Evolutionary conservation across 306 rosid genomes (phyloP).

Genomic region (Citrullus amarus): DNA sequence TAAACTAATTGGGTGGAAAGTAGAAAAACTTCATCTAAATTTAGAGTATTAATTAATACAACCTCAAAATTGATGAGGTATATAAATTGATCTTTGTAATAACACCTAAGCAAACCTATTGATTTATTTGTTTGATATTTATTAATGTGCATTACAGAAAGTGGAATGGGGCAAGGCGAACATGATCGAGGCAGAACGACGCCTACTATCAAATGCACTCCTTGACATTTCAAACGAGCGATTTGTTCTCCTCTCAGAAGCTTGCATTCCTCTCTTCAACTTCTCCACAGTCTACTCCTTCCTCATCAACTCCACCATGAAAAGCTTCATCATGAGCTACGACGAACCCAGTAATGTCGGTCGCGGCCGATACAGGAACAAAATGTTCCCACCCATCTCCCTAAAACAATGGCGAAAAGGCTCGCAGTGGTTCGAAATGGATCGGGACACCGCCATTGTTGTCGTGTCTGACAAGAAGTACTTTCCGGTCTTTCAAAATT

Average conservation of each 20-base stretch:
- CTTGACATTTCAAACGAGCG: slow-evolving; percentile 40
- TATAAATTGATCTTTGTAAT: too few relatives aligned
- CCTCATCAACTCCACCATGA: slow-evolving; percentile 26
- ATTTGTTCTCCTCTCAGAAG: slow-evolving; percentile 30
- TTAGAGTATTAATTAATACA: too few relatives aligned
- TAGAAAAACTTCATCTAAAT: too few relatives aligned
- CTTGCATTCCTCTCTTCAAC: slow-evolving; percentile 31
- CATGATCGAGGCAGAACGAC: slow-evolving; percentile 30
- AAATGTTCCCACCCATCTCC: slow-evolving; percentile 10
- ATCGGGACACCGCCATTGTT: slow-evolving; percentile 12
- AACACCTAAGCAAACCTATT: too few relatives aligned
- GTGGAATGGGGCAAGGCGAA: slow-evolving; percentile 26
- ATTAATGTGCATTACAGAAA: slow-evolving; percentile 1
- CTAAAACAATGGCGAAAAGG: slow-evolving; percentile 25
- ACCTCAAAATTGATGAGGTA: too few relatives aligned
- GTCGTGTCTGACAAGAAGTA: slow-evolving; percentile 13
- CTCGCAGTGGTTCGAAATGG: slow-evolving; percentile 20
- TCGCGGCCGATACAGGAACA: slow-evolving; percentile 9
- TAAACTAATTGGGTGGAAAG: too few relatives aligned
- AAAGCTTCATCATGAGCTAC: slow-evolving; percentile 17
- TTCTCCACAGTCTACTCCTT: slow-evolving; percentile 26
- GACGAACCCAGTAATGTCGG: slow-evolving; percentile 17
- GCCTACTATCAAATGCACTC: slow-evolving; percentile 31
- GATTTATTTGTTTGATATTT: background rate
- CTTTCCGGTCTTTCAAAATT: slow-evolving; percentile 5